Base-by-base conservation (phyloP, 2,329 filamentous ascomycete species). In the Achaetomium macrosporum region DNA sequence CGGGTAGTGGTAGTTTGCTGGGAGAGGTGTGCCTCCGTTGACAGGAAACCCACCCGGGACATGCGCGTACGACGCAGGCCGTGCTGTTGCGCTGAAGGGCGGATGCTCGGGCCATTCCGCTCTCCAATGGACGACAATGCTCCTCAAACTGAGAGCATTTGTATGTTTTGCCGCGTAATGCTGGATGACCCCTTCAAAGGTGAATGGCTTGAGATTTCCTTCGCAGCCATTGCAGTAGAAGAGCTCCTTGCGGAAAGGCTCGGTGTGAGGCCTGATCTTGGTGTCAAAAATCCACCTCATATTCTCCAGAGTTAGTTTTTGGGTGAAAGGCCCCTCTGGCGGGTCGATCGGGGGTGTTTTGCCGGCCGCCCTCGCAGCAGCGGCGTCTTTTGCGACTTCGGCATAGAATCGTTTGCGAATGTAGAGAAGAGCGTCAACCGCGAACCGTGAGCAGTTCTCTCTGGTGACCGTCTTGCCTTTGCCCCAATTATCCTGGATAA, bases 131-230 rank as follows among this genome's bases (percentile, higher is more conserved):
- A 92, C 86, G 41, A 90, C 81, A 43, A 87, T 73, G 61, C 81
- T 89, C 45, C 87, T 88, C 51, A 78, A 68, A 65, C 85, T 90
- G 53, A 92, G 81, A 13, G 74, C 69, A 52, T 68, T 81, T 41
- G 87, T 90, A 65, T 93, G 89, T 66, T 92, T 93, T 39, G 87
- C 87, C 53, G 87, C 87, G 64, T 84, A 92, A 67, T 95, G 89
- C 65, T 93, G 88, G 42, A 92, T 79, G 29, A 92, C 81, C 9
- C 84, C 84, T 68, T 92, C 87, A 58, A 93, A 87, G 0, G 83
- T 84, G 61, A 88, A 92, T 51, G 78, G 79, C 65, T 87, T 90
- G 43, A 73, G 70, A 59, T 78, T 81, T 46, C 74, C 74, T 44
- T 84, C 79, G 65, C 87, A 90, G 30, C 75, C 79, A 61, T 82